A percentile compares a stretch with the other conserved stretches of the same genome.
These are phyloP conservation scores for Fusarium nematophilum DNA, from an alignment of 2,329 filamentous ascomycete genomes.

Conservation along the genomic window DNA sequence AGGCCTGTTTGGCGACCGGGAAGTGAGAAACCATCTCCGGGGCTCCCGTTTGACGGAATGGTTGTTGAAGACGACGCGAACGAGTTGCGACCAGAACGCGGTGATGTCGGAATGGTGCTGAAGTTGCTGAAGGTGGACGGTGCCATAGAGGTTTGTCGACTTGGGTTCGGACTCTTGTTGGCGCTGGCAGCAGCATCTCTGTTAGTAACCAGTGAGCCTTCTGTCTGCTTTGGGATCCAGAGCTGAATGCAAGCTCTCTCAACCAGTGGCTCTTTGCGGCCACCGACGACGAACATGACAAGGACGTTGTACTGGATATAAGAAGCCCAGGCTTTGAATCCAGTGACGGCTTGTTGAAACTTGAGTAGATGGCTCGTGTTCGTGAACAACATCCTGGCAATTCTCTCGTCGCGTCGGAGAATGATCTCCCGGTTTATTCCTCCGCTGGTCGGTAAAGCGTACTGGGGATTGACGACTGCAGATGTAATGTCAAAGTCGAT, in stretches of 20 bases:
- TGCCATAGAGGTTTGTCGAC: slow-evolving; percentile 32
- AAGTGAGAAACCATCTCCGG: slow-evolving; percentile 12
- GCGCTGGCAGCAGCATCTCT: slow-evolving; percentile 37
- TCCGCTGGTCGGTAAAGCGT: slow-evolving; percentile 40
- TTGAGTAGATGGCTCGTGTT: slow-evolving; percentile 42
- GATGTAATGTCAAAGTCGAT: slow-evolving; percentile 49
- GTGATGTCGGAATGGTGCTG: not conserved
- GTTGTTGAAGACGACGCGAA: slow-evolving; percentile 2
- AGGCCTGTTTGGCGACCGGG: slow-evolving; percentile 28
- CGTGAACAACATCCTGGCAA: slow-evolving; percentile 45
- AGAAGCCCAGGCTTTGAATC: slow-evolving; percentile 46
- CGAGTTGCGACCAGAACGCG: slow-evolving; percentile 3
- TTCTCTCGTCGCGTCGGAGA: slow-evolving; percentile 45
- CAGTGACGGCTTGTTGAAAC: slow-evolving; percentile 50
- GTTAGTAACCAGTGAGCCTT: slow-evolving; percentile 44
- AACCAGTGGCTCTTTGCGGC: slow-evolving; percentile 35
- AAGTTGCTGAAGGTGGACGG: slow-evolving; percentile 18
- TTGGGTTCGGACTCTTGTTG: slow-evolving; percentile 6
- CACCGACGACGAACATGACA: slow-evolving; percentile 46
- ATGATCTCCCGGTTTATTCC: slow-evolving; percentile 43
- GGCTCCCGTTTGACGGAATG: slow-evolving; percentile 1
- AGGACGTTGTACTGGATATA: slow-evolving; percentile 43
- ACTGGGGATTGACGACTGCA: slow-evolving; percentile 44
- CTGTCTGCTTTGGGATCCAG: slow-evolving; percentile 46
- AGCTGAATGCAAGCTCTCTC: slow-evolving; percentile 48